Percentiles rank a stretch among this genome's conserved stretches.
Conservation (phyloP, 2,329 filamentous ascomycete genomes). For the Ophiostoma sp. region DNA sequence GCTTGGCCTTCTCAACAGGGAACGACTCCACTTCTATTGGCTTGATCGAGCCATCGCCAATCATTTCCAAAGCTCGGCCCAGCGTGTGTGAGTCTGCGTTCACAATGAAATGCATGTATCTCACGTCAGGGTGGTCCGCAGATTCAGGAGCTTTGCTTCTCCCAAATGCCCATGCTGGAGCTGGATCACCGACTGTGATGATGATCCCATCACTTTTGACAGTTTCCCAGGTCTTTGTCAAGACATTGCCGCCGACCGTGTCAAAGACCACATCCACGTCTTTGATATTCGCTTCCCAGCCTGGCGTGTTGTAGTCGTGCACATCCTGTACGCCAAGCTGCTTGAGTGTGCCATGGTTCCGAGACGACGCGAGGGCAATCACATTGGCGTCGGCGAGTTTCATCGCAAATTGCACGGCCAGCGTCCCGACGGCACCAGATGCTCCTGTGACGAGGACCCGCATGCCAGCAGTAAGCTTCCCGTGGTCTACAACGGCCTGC, state of each 20-base stretch:
- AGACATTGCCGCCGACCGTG: constrained; percentile 4
- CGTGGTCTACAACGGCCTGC: constrained; percentile 12
- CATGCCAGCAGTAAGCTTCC: constrained; percentile 2
- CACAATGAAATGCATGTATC: constrained; percentile 13
- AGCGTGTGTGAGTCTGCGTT: background rate
- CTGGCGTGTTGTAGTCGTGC: constrained; percentile 7
- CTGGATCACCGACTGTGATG: background rate
- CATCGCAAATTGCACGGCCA: constrained; percentile 11
- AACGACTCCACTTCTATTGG: constrained; percentile 5
- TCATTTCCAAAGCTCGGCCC: constrained; percentile 11
- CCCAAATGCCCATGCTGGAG: constrained; percentile 9
- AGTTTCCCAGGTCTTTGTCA: constrained; percentile 7
- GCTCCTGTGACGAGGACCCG: constrained; percentile 8
- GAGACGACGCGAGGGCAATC: constrained; percentile 5
- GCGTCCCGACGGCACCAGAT: constrained; percentile 3
- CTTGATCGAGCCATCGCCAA: background rate
- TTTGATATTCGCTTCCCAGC: constrained; percentile 6
- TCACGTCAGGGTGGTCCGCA: background rate
- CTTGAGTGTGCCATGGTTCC: background rate
- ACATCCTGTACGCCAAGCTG: constrained; percentile 7
- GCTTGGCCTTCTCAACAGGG: constrained; percentile 2
- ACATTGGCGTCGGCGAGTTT: constrained; percentile 2
- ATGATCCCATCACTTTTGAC: constrained; percentile 9
- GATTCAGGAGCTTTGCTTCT: background rate
- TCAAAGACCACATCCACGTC: constrained; percentile 12